Conservation (phyloP, 805 yeast species). For the Candida peoriensis region DNA sequence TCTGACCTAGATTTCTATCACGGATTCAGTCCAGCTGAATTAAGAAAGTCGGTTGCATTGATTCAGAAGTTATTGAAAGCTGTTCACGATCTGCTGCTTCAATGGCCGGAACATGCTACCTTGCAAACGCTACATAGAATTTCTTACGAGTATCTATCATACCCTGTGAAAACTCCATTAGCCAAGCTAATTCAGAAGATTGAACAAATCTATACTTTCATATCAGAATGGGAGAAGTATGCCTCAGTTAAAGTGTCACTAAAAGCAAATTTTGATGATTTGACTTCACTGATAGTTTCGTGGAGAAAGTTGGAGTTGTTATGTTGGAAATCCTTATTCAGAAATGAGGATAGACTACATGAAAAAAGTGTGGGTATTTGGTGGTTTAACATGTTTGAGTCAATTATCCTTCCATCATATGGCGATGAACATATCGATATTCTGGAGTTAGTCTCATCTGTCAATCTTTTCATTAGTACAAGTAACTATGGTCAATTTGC, state of each 20-base stretch:
- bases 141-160: constrained; percentile 59
- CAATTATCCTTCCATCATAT: constrained; percentile 48
- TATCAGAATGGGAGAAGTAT: constrained; percentile 91
- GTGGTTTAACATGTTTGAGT: constrained; percentile 91
- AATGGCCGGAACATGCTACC: constrained; percentile 97
- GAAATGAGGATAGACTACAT: constrained; percentile 49
- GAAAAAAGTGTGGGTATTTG: constrained; percentile 61
- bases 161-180: constrained; percentile 64
- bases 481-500: constrained; percentile 72
- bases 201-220: constrained; percentile 78
- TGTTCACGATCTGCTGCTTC: constrained; percentile 42
- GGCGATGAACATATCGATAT: constrained; percentile 32
- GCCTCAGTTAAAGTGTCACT: constrained; percentile 77
- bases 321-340: constrained; percentile 78
- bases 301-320: constrained; percentile 89
- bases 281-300: constrained; percentile 68
- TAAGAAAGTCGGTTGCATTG: constrained; percentile 50
- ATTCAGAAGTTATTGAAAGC: constrained; percentile 40
- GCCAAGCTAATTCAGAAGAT: constrained; percentile 74
- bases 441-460: constrained; percentile 44
- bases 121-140: constrained; percentile 60
- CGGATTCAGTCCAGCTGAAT: constrained; percentile 56
- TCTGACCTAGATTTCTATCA: constrained; percentile 56
- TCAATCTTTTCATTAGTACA: constrained; percentile 72
- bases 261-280: constrained; percentile 43